Evolutionary conservation across 805 yeast genomes (phyloP), one percentile per base, ranked within the genome.

Genomic region (Grigorovia humatica): DNA sequence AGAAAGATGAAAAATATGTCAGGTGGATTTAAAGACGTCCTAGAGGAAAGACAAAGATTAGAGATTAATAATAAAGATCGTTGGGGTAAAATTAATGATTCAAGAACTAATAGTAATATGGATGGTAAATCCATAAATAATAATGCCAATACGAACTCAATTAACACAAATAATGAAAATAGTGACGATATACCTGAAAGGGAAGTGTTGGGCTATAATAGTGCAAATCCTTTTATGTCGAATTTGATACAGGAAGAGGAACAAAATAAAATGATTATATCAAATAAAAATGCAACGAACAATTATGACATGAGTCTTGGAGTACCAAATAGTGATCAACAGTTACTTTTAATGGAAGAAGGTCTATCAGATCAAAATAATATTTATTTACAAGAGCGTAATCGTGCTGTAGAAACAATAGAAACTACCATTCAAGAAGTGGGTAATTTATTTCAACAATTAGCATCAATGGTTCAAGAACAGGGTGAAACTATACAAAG

Each of bases 361-460:
- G 95, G 88, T 59, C 29, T 59, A 38, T 48, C 51, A 47, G 71
- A 73, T 43, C 43, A 50, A 32, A 77, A 74, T 54, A 70, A 71
- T 52, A 75, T 75, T 51, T 93, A 93, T 64, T 71, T 90, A 51
- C 91, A 83, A 61, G 93, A 85, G 58, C 77, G 99, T 61, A 83
- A 82, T 60, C 68, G 82, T 46, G 99, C 99, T 0, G 96, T 93
- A 49, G 98, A 91, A 64, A 88, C 97, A 0, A 93, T 93, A 48
- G 99, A 93, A 66, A 78, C 88, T n/a, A 93, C 99, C 0, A 93
- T 93, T 55, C 91, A 91, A 63, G 98, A 93, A 68, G 96, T 93
- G 48, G 99, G 99, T 44, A 85, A 86, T 48, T 75, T 93, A 54
- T 93, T 93, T 71, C 91, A 87, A 61, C 99, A 93, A 69, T 75